Evolutionary conservation across 2,329 filamentous ascomycete species (phyloP), one percentile per base, ranked within the genome.

Genomic region (Didymella pomorum): DNA sequence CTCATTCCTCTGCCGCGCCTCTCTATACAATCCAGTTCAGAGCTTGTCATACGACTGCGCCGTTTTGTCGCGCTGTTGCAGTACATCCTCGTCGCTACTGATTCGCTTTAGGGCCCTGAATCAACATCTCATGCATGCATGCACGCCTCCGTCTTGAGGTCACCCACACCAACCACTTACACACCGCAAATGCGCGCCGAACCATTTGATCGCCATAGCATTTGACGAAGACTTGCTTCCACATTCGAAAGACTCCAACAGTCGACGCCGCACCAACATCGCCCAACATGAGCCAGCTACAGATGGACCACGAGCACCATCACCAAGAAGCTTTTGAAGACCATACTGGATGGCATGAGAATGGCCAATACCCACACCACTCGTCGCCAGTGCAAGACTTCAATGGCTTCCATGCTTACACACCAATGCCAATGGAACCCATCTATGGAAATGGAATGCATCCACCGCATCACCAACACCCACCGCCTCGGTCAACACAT

Each of bases 301-400:
- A 75, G 60, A 78, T 78, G 74, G 76, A 78, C 64, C 75, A 77
- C 69, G 75, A 78, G 41, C 72, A 76, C 52, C 69, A 69, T 37
- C 67, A 72, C 56, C 71, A 70, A 60, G 71, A 72, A 60, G 60
- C 68, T 39, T 76, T 72, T 61, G 72, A 78, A 53, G 76, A 77
- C 59, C 69, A 70, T 49, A 68, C 65, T 35, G 61, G 56, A 48
- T 78, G 76, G 76, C 67, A 72, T 33, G 71, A 75, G 28, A 66
- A 65, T 49, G 60, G 55, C 39, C 63, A 62, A 52, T 77, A 74
- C 61, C 71, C 71, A 25, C 69, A 76, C 12, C 76, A 79, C 53
- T 74, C 77, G 49, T 76, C 76, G 49, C 73, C 76, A 11, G 73
- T 77, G 20, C 76, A 78, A 41, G 77, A 79, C 56, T 77, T 73